These are phyloP conservation scores for Talaromyces marneffei DNA, from an alignment of 2,329 filamentous ascomycete genomes.

Conservation along the genomic window DNA sequence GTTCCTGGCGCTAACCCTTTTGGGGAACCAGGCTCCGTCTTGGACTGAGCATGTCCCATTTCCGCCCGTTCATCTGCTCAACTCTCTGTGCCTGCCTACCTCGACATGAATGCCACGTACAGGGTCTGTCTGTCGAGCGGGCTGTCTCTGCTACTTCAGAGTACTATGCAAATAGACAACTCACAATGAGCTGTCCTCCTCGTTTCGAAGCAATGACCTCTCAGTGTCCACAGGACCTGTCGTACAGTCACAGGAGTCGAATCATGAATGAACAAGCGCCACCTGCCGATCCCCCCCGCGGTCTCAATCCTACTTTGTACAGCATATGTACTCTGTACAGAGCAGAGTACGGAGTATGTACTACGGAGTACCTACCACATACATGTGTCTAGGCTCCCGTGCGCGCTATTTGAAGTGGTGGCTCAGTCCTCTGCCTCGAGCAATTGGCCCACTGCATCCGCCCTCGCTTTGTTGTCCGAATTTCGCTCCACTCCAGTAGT, in stretches of 20 bases:
- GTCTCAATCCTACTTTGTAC: neutral
- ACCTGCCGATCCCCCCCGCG: slow-evolving; percentile 13
- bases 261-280: slow-evolving; percentile 1
- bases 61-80: neutral
- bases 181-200: neutral
- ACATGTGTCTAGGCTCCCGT: neutral
- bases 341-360: neutral
- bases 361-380: no score
- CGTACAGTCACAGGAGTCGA: neutral
- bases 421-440: neutral
- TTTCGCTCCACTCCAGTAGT: neutral
- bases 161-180: neutral
- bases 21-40: neutral
- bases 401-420: neutral
- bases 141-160: neutral
- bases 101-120: no score
- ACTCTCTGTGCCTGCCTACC: neutral
- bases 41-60: neutral
- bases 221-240: neutral
- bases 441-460: slow-evolving; percentile 1
- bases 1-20: slow-evolving; percentile 10
- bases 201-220: neutral
- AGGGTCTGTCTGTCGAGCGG: neutral
- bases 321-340: no score
- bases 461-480: neutral